Base-by-base conservation (phyloP, 2,329 filamentous ascomycete species). In the Basipetospora chlamydospora region DNA sequence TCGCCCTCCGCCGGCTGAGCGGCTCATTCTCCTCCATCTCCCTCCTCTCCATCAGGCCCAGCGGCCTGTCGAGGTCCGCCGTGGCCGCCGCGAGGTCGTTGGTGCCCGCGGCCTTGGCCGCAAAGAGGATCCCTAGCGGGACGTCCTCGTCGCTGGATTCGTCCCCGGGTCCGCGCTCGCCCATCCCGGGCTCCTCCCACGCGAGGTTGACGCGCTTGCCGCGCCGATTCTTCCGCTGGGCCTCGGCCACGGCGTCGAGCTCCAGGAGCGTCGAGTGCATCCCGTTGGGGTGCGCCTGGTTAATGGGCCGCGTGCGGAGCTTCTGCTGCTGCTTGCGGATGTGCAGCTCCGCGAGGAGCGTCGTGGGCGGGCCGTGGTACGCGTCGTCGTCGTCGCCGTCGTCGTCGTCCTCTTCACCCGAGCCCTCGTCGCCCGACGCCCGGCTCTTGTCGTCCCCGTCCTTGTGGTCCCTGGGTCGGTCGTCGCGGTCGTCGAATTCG, bases 21-120 rank as follows among this genome's bases (percentile, higher is more conserved):
- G 90, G 87, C 53, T 96, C 90, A 38, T 86, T 90, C 49, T 98
- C 90, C 53, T 98, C 90, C 44, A 90, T 61, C 41, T 92, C 80
- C 32, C 84, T 76, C 47, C 74, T 76, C 51, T 92, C 81, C 64
- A 90, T 77, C 39, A 90, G 56, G 4, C 83, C 83, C 5, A 85
- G 54, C 0, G 82, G 81, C 9, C 75, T 59, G 56, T 76, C 67
- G 43, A 77, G 49, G 57, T 72, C 67, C 39, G 65, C 63, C 41
- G 66, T 55, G 33, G 66, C 61, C 40, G 64, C 57, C 22, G 59
- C 58, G 22, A 63, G 52, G 37, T 63, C 57, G 31, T 55, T 55
- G 28, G 52, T 55, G 10, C 66, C 66, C n/a, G 67, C 61, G 6
- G 70, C 64, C 43, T 73, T 73, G 28, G 64, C 66, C 1, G 79